These are phyloP conservation scores for Lactarius sp. DNA, from an alignment of 768 basidiomycete genomes.

Conservation along the genomic window DNA sequence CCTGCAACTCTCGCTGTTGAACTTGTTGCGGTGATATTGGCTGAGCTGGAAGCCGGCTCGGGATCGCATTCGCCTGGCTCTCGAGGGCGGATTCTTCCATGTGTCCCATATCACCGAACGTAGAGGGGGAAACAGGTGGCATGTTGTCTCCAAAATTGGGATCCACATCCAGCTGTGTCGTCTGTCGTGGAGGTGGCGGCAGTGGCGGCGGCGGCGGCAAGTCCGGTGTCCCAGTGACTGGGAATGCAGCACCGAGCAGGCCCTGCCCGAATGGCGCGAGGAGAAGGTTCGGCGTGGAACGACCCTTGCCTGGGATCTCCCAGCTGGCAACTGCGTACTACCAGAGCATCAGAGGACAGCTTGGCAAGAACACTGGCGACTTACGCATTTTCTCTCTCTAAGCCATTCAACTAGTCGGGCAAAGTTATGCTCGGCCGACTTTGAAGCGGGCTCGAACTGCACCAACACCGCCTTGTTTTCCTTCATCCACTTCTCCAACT, in stretches of 20 bases:
- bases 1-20: no score
- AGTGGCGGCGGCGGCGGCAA: no score
- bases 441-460: constrained; percentile 3
- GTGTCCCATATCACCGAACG: no score
- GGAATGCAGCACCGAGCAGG: constrained; percentile 21
- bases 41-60: no score
- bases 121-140: no score
- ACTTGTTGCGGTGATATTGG: no score
- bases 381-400: constrained; percentile 15
- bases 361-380: background rate
- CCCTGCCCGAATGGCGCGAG: constrained; percentile 18
- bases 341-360: background rate
- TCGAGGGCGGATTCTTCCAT: no score
- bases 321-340: constrained; percentile 23
- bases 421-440: constrained; percentile 7
- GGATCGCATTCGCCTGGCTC: no score
- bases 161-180: no score
- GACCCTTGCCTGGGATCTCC: constrained; percentile 19
- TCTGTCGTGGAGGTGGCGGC: no score
- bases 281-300: constrained; percentile 16
- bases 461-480: constrained; percentile 4
- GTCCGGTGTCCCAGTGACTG: constrained; percentile 16
- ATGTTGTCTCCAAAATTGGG: no score
- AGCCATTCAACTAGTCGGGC: constrained; percentile 16
- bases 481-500: constrained; percentile 21